These are phyloP conservation scores for Epichloe gansuensis DNA, from an alignment of 2,329 filamentous ascomycete species.

Conservation along the genomic window DNA sequence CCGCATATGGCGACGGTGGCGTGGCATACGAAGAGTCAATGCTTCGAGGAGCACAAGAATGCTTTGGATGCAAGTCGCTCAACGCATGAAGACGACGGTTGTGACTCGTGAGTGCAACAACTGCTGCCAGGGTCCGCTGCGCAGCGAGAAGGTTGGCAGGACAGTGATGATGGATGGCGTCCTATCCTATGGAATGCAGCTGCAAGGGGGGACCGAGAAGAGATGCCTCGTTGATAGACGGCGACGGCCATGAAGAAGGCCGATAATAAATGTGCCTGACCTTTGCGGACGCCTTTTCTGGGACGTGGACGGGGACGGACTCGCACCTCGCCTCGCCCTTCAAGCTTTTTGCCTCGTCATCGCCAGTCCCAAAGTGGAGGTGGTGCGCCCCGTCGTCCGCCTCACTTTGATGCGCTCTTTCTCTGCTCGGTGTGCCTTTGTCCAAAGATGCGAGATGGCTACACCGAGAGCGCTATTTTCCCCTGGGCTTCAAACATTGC, in stretches of 20 bases:
- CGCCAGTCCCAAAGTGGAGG: not conserved
- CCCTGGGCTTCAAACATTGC: not conserved
- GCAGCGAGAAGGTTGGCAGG: not conserved
- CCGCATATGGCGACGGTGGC: not conserved
- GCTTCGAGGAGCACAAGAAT: too few relatives aligned
- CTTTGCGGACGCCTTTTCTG: not conserved
- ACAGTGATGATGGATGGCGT: too few relatives aligned
- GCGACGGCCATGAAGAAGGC: not conserved
- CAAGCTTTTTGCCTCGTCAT: not conserved
- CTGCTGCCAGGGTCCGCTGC: not conserved
- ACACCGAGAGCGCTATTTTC: not conserved
- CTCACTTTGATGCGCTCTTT: not conserved
- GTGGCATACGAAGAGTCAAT: too few relatives aligned
- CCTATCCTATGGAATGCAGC: not conserved
- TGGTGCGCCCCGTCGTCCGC: constrained; percentile 1
- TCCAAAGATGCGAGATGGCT: not conserved
- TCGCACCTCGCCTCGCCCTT: not conserved
- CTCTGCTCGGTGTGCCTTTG: not conserved
- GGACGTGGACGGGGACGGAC: not conserved
- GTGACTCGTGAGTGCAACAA: not conserved
- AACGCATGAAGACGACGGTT: not conserved
- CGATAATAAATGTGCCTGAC: too few relatives aligned
- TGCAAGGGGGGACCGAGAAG: not conserved
- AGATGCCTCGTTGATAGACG: not conserved
- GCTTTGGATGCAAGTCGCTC: not conserved